Conservation (phyloP, 2,329 filamentous ascomycete species). For the Penicillium crustosum region DNA sequence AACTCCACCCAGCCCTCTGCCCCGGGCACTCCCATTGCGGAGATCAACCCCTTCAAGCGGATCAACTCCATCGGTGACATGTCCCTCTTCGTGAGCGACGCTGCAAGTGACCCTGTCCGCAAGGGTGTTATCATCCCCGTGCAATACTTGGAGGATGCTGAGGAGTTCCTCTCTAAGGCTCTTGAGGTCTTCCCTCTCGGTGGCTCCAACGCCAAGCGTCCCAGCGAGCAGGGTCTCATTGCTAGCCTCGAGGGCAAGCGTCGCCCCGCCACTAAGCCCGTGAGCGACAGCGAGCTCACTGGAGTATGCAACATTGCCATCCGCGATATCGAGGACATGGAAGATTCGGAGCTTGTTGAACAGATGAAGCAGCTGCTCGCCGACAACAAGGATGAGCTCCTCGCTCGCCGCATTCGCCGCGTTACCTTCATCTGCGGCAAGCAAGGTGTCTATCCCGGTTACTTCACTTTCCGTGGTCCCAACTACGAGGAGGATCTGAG, state of each 20-base stretch:
- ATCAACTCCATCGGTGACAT: slow-evolving; percentile 96
- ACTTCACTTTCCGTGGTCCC: slow-evolving; percentile 97
- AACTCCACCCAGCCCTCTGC: slow-evolving; percentile 76
- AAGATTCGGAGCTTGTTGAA: slow-evolving; percentile 75
- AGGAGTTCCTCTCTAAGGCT: slow-evolving; percentile 80
- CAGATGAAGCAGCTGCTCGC: slow-evolving; percentile 75
- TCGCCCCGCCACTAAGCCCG: slow-evolving; percentile 55
- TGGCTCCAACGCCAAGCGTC: slow-evolving; percentile 58
- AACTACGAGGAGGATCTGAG: slow-evolving; percentile 86
- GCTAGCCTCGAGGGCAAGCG: slow-evolving; percentile 74
- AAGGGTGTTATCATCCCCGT: slow-evolving; percentile 95
- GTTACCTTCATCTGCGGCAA: slow-evolving; percentile 96
- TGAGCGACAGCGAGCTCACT: slow-evolving; percentile 73
- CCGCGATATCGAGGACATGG: slow-evolving; percentile 77
- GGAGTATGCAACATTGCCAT: slow-evolving; percentile 92
- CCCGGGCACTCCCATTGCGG: slow-evolving; percentile 69
- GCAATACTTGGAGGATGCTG: slow-evolving; percentile 88
- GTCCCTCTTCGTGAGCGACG: slow-evolving; percentile 76
- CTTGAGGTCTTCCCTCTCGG: slow-evolving; percentile 74
- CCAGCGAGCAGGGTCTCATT: slow-evolving; percentile 59
- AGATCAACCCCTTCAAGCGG: slow-evolving; percentile 69
- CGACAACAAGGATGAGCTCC: slow-evolving; percentile 78
- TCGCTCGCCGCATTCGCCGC: slow-evolving; percentile 78
- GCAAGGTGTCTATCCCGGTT: slow-evolving; percentile 91
- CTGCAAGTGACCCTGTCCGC: slow-evolving; percentile 69